A percentile compares a stretch with the other conserved stretches of the same genome.
Evolutionary conservation across 176 grass and related monocot genomes (phyloP).

Genomic region (Thalia dealbata): DNA sequence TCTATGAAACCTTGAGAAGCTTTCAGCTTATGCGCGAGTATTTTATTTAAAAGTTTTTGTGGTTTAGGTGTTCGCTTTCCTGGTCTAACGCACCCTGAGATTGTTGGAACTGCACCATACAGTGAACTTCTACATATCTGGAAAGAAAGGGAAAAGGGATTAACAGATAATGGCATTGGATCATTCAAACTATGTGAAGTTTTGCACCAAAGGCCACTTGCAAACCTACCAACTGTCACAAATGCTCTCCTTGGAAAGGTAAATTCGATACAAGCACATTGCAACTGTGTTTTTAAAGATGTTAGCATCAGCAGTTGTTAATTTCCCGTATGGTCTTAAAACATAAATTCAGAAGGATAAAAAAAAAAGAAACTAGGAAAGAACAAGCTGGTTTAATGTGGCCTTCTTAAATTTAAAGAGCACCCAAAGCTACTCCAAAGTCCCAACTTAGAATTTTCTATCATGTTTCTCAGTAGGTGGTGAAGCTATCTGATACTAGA

Average conservation of each 20-base stretch:
- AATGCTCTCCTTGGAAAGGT: constrained; percentile 85
- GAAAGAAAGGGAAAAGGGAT: constrained; percentile 75
- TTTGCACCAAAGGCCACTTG: constrained; percentile 71
- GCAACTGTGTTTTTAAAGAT: not conserved
- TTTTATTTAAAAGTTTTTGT: not conserved
- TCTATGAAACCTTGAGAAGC: not conserved
- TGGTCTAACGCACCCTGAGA: constrained; percentile 79
- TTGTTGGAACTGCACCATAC: constrained; percentile 84
- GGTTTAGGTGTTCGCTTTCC: constrained; percentile 68
- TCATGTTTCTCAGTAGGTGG: not conserved
- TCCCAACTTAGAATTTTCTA: not conserved
- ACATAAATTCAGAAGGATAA: too few relatives aligned
- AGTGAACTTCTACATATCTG: constrained; percentile 73
- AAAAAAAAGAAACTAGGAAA: too few relatives aligned
- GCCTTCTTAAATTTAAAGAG: too few relatives aligned
- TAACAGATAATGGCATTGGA: constrained; percentile 36
- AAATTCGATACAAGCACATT: not conserved
- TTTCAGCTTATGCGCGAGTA: not conserved
- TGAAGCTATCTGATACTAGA: not conserved
- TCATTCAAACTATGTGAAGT: constrained; percentile 72
- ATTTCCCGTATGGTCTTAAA: too few relatives aligned
- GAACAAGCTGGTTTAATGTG: too few relatives aligned
- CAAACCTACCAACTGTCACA: constrained; percentile 46
- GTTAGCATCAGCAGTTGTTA: not conserved
- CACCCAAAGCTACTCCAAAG: not conserved